A percentile compares a stretch with the other conserved stretches of the same genome.
phyloP scores from a whole-genome alignment of 768 basidiomycete species.

The Cystobasidium ongulense region DNA sequence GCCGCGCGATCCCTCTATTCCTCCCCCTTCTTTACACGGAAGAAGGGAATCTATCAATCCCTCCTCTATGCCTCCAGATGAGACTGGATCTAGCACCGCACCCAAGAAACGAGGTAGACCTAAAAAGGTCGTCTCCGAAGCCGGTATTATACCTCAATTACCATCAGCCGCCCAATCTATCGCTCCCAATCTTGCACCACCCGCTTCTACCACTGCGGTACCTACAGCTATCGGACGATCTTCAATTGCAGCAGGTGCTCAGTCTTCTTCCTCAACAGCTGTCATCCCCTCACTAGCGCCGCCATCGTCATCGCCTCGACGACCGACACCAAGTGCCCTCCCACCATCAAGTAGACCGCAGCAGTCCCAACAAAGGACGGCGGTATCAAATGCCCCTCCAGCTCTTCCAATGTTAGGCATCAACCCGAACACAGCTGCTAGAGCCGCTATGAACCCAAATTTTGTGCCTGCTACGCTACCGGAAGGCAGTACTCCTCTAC shows the following conservation, averaged over 20 bases:
- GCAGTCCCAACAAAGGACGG: too few relatives aligned
- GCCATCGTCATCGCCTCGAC: not conserved
- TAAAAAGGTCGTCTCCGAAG: not conserved
- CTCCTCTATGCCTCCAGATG: not conserved
- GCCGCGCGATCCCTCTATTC: not conserved
- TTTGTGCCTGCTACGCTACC: not conserved
- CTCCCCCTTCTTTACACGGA: not conserved
- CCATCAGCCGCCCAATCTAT: not conserved
- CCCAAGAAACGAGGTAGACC: not conserved
- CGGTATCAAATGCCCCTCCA: not conserved
- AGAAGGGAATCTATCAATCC: not conserved
- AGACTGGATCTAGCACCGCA: not conserved
- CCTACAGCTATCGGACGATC: not conserved
- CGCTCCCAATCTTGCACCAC: too few relatives aligned
- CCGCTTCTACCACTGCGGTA: not conserved
- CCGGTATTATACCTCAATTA: not conserved
- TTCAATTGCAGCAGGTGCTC: not conserved
- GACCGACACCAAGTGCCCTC: not conserved
- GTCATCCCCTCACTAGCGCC: not conserved
- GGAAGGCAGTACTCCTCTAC: not conserved
- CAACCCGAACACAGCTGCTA: not conserved
- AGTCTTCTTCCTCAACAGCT: not conserved
- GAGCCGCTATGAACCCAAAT: slow-evolving; percentile 16
- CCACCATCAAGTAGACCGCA: not conserved
- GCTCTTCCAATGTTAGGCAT: not conserved